These are phyloP conservation scores for Wickerhamomyces alni DNA, from an alignment of 805 yeast species.

Conservation along the genomic window DNA sequence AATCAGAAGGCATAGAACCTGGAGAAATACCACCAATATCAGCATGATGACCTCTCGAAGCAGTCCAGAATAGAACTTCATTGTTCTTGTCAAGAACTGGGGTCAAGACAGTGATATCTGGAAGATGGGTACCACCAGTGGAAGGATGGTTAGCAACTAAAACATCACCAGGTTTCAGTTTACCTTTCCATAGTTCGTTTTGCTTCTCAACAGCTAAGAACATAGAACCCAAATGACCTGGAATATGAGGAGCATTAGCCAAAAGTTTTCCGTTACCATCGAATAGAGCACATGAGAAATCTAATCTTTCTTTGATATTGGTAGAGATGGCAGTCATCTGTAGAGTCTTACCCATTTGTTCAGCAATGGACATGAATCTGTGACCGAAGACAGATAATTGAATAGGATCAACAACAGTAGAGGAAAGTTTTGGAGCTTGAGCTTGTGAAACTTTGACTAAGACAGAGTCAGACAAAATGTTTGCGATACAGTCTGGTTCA, in stretches of 20 bases:
- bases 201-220: constrained; percentile 70
- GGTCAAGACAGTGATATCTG: constrained; percentile 88
- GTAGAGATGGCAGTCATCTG: constrained; percentile 78
- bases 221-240: constrained; percentile 86
- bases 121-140: constrained; percentile 82
- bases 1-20: constrained; percentile 93
- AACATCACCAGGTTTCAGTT: constrained; percentile 67
- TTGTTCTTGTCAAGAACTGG: constrained; percentile 74
- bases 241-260: constrained; percentile 86
- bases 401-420: constrained; percentile 54
- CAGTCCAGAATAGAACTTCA: constrained; percentile 74
- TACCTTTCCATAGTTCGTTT: constrained; percentile 59
- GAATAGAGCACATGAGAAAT: constrained; percentile 80
- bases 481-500: constrained; percentile 55
- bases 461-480: constrained; percentile 55
- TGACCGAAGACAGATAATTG: constrained; percentile 73
- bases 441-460: constrained; percentile 31
- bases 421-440: constrained; percentile 15
- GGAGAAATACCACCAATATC: constrained; percentile 92
- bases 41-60: constrained; percentile 94
- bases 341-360: constrained; percentile 78
- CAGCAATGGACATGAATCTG: constrained; percentile 86
- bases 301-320: constrained; percentile 77
- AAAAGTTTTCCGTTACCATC: constrained; percentile 72
- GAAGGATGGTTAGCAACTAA: constrained; percentile 76